Evolutionary conservation across 805 yeast genomes (phyloP).

Genomic region (Komagataella mondaviorum): DNA sequence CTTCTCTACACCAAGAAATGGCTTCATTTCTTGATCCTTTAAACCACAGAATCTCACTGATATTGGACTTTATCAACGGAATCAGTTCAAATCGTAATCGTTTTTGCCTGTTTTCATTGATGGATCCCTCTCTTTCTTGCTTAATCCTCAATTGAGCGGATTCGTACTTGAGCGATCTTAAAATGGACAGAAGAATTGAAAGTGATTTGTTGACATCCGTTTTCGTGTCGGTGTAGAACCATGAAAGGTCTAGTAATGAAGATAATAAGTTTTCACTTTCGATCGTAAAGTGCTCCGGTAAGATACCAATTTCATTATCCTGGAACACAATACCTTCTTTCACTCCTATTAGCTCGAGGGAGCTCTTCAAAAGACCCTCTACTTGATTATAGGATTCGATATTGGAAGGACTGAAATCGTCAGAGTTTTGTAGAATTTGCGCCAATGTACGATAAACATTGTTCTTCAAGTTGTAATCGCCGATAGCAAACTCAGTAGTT

Average conservation of each 20-base stretch:
- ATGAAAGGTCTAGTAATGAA: constrained; percentile 16
- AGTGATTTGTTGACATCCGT: constrained; percentile 14
- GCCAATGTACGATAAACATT: constrained; percentile 23
- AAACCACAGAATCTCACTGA: constrained; percentile 28
- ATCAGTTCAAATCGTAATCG: constrained; percentile 15
- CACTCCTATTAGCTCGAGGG: neutral
- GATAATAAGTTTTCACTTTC: constrained; percentile 11
- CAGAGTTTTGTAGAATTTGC: neutral
- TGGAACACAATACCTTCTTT: neutral
- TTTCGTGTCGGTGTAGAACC: constrained; percentile 14
- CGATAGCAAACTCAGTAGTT: constrained; percentile 4
- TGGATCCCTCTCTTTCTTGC: constrained; percentile 5
- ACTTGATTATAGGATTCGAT: neutral
- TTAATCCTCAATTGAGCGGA: constrained; percentile 4
- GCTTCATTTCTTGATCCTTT: constrained; percentile 19
- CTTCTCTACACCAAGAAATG: constrained; percentile 25
- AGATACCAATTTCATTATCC: neutral
- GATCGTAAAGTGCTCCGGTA: neutral
- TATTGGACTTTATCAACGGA: constrained; percentile 25
- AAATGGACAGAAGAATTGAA: constrained; percentile 20
- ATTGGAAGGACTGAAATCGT: neutral
- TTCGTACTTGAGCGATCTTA: constrained; percentile 17
- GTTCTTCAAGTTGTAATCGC: constrained; percentile 15
- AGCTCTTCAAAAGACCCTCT: neutral
- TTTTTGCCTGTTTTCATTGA: constrained; percentile 9